Conservation (phyloP, 441 rosid genomes). For the Macaranga tanarius region DNA sequence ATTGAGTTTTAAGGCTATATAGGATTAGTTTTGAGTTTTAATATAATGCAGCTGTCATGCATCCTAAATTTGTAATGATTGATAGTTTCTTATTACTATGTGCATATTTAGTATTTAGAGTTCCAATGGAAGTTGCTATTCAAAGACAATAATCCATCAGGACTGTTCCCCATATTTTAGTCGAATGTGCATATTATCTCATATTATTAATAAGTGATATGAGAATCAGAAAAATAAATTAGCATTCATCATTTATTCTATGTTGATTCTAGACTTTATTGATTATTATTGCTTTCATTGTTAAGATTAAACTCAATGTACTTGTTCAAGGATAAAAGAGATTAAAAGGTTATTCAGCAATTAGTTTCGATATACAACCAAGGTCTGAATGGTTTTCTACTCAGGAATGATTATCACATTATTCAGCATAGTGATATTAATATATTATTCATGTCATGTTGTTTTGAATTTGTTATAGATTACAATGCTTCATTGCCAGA, state of each 20-base stretch:
- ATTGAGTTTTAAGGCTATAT: slow-evolving; percentile 17
- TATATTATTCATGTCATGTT: slow-evolving; percentile 8
- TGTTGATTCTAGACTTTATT: slow-evolving; percentile 4
- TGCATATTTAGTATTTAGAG: slow-evolving; percentile 67
- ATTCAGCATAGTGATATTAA: slow-evolving; percentile 5
- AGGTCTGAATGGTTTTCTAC: slow-evolving; percentile 35
- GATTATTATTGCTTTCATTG: slow-evolving; percentile 13
- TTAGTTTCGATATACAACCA: slow-evolving; percentile 70
- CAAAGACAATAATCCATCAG: slow-evolving; percentile 67
- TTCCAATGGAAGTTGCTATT: slow-evolving; percentile 66
- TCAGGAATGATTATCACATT: slow-evolving; percentile 11
- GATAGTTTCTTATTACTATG: slow-evolving; percentile 11
- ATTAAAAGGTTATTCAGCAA: slow-evolving; percentile 64
- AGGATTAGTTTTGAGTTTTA: background rate
- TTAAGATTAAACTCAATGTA: slow-evolving; percentile 61
- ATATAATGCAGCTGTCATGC: background rate
- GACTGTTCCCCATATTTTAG: slow-evolving; percentile 65
- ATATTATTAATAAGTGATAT: slow-evolving; percentile 55
- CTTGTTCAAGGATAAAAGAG: slow-evolving; percentile 82
- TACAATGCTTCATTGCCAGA: slow-evolving; percentile 65
- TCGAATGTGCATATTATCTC: slow-evolving; percentile 78
- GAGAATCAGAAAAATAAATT: slow-evolving; percentile 4
- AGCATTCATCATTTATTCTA: slow-evolving; percentile 5
- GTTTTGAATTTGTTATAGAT: slow-evolving; percentile 42
- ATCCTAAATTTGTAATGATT: background rate